Conservation (phyloP, 768 basidiomycete genomes). For the Boletus sp. region DNA sequence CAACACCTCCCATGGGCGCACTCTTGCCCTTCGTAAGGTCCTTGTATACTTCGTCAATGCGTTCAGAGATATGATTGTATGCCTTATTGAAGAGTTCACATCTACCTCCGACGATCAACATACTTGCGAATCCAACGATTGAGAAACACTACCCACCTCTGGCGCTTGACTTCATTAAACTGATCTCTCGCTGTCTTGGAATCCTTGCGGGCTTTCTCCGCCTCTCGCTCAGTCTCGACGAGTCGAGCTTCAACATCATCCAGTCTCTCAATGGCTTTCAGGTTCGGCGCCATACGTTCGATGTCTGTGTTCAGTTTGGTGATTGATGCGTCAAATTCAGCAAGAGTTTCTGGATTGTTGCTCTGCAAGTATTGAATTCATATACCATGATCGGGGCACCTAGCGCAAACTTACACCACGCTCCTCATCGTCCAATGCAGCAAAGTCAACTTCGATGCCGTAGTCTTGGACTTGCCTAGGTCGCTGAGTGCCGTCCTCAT, state of each 20-base stretch:
- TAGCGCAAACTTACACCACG: constrained; percentile 47
- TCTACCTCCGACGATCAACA: constrained; percentile 26
- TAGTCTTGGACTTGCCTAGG: constrained; percentile 73
- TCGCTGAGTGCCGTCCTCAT: constrained; percentile 76
- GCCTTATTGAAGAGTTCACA: constrained; percentile 92
- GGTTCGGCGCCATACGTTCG: constrained; percentile 90
- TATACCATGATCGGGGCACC: background rate
- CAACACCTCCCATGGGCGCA: constrained; percentile 92
- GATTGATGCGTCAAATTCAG: constrained; percentile 72
- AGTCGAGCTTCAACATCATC: constrained; percentile 85
- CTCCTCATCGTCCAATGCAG: constrained; percentile 68
- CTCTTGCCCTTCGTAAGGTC: constrained; percentile 95
- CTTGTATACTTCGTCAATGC: constrained; percentile 95
- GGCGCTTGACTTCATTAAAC: constrained; percentile 83
- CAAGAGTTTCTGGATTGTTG: constrained; percentile 58
- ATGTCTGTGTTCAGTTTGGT: constrained; percentile 73
- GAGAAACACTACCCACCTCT: constrained; percentile 48
- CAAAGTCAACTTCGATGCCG: constrained; percentile 89
- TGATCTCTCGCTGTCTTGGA: constrained; percentile 88
- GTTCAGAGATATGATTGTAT: constrained; percentile 92
- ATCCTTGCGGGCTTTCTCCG: constrained; percentile 86
- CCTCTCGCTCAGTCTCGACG: constrained; percentile 86
- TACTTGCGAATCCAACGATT: background rate
- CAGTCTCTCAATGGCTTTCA: constrained; percentile 92
- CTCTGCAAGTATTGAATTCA: constrained; percentile 37